Evolutionary conservation across 352 stramenopile genomes (phyloP), one percentile per base, ranked within the genome.

Genomic region (Phytophthora idaei): DNA sequence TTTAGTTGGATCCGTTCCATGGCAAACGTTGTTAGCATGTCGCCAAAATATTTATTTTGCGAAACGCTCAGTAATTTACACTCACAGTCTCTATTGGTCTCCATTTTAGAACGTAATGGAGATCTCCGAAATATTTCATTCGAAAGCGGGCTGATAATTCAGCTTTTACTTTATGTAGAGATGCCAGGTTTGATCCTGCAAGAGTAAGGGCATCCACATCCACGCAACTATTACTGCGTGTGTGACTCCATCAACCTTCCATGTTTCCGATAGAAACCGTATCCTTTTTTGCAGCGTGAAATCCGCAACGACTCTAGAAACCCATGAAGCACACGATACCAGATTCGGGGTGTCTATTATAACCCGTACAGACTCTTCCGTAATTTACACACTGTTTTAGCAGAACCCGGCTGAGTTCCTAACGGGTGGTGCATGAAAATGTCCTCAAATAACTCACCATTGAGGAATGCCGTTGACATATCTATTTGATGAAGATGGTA

Each of bases 181-280:
- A 55, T 32, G 29, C 29, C 31, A 17, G 29, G n/a, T 55, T 29
- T 15, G 48, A 44, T 15, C 48, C 48, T 5, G 29, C 48, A n/a
- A 55, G 39, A 2, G n/a, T 55, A 3, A 55, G n/a, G 9, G 42
- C 48, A 10, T 55, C 48, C 4, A 55, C 48, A 41, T 44, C n/a
- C 2, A 42, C 48, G 15, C 31, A 28, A 32, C 29, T n/a, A 55
- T 55, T n/a, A 55, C 29, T 4, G 28, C 31, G 8, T 42, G 48
- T 6, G 4, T 5, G n/a, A 55, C 48, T 4, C 28, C 48, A 2
- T 37, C 15, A 42, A 54, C 29, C 48, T 42, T 29, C 48, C 31
- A 55, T 29, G 7, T 55, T 55, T 55, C 9, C 25, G 31, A 42
- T 55, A 55, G 15, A 42, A 55, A 32, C 48, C 28, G 27, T 55